phyloP scores from a whole-genome alignment of 139 green algal species.

The Nannochloris sp. region DNA sequence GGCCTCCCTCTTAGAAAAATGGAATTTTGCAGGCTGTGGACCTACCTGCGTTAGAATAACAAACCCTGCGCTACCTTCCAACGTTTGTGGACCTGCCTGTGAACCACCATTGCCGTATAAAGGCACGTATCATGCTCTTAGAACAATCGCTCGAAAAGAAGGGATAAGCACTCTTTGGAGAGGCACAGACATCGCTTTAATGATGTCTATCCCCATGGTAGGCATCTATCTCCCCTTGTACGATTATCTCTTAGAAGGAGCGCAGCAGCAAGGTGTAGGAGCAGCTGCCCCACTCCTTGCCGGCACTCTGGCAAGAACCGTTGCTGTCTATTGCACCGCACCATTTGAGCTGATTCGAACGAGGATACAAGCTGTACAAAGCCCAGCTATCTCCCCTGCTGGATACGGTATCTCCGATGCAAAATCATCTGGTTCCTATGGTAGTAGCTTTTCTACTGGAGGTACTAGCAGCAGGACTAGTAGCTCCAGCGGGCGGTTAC shows the following conservation, averaged over 20 bases:
- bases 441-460: no score
- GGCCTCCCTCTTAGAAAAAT: conserved; percentile 33
- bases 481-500: background rate
- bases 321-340: conserved; percentile 63
- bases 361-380: conserved; percentile 51
- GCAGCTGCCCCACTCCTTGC: conserved; percentile 52
- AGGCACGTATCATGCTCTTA: conserved; percentile 33
- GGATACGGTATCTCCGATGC: background rate
- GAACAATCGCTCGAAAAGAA: conserved; percentile 46
- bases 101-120: background rate
- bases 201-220: conserved; percentile 78
- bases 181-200: conserved; percentile 59
- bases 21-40: conserved; percentile 29
- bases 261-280: conserved; percentile 11
- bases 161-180: conserved; percentile 64
- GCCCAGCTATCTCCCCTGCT: background rate
- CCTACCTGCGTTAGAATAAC: conserved; percentile 1
- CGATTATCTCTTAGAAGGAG: conserved; percentile 55
- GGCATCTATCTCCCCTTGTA: conserved; percentile 96
- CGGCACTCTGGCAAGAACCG: conserved; percentile 50
- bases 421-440: background rate
- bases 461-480: no score
- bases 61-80: background rate
- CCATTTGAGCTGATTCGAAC: conserved; percentile 81
- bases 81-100: conserved; percentile 8